These are phyloP conservation scores for Suillus placidus DNA, from an alignment of 768 basidiomycete genomes.

Conservation along the genomic window DNA sequence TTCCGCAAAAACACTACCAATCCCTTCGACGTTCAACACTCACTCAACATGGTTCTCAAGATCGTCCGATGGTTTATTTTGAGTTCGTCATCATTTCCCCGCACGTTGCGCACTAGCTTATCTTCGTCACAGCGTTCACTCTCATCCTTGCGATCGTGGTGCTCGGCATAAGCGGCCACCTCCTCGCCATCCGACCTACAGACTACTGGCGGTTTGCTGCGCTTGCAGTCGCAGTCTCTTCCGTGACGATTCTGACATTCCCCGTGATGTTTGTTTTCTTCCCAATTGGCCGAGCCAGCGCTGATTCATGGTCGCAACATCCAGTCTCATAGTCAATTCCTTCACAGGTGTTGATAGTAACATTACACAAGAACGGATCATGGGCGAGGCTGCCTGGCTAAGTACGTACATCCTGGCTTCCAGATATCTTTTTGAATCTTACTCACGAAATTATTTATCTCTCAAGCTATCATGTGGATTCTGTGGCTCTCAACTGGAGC, in stretches of 20 bases:
- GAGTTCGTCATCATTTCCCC: neutral
- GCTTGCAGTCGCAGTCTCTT: conserved; percentile 33
- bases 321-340: conserved; percentile 28
- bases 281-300: neutral
- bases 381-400: conserved; percentile 40
- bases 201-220: conserved; percentile 27
- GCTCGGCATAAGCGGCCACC: conserved; percentile 31
- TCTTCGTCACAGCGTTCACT: conserved; percentile 14
- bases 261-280: conserved; percentile 27
- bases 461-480: conserved; percentile 37
- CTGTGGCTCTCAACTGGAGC: conserved; percentile 43
- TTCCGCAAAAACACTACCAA: neutral
- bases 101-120: neutral
- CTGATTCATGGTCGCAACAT: conserved; percentile 1
- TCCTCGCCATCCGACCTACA: conserved; percentile 24
- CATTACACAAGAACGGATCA: conserved; percentile 34
- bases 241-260: conserved; percentile 32
- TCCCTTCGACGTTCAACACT: neutral
- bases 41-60: neutral
- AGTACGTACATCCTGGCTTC: conserved; percentile 27
- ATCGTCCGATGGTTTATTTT: neutral
- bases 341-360: conserved; percentile 15
- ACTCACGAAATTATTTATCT: neutral
- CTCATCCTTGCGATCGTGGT: conserved; percentile 34
- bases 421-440: neutral